phyloP scores from a whole-genome alignment of 768 basidiomycete species.

The Gyrodon lividus region DNA sequence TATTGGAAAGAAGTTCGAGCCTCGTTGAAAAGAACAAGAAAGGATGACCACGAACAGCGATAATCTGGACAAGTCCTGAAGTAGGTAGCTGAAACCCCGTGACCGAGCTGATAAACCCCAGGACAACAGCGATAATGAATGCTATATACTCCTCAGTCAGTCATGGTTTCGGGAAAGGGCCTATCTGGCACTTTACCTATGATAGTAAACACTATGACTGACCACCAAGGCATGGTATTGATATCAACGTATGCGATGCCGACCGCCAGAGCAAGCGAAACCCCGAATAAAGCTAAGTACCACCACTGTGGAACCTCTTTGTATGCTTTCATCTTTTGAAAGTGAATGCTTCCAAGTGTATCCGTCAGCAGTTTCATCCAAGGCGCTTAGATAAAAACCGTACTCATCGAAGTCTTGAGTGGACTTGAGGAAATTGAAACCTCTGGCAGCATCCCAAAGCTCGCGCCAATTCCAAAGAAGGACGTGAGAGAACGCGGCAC shows the following conservation, averaged over 20 bases:
- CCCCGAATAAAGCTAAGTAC: slow-evolving; percentile 44
- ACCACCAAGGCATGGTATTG: slow-evolving; percentile 53
- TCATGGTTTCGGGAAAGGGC: slow-evolving; percentile 21
- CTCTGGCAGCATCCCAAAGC: slow-evolving; percentile 19
- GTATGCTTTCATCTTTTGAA: slow-evolving; percentile 49
- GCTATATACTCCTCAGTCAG: slow-evolving; percentile 1
- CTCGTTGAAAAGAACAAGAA: background rate
- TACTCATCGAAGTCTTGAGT: slow-evolving; percentile 7
- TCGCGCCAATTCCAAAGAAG: slow-evolving; percentile 54
- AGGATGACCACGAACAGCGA: slow-evolving; percentile 10
- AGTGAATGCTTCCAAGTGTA: slow-evolving; percentile 11
- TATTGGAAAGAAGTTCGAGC: slow-evolving; percentile 14
- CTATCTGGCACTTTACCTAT: slow-evolving; percentile 24
- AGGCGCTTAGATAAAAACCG: background rate
- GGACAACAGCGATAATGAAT: slow-evolving; percentile 37
- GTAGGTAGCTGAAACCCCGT: slow-evolving; percentile 13
- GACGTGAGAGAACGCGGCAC: slow-evolving; percentile 44
- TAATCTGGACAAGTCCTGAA: slow-evolving; percentile 11
- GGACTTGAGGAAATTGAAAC: slow-evolving; percentile 28
- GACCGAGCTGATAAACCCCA: slow-evolving; percentile 36
- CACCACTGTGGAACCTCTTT: slow-evolving; percentile 55
- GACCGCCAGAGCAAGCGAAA: slow-evolving; percentile 48
- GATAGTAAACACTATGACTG: slow-evolving; percentile 47
- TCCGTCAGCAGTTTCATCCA: background rate
- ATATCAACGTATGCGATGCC: slow-evolving; percentile 42